Base-by-base conservation (phyloP, 495 filamentous ascomycete genomes). In the Penicillium subrubescens region DNA sequence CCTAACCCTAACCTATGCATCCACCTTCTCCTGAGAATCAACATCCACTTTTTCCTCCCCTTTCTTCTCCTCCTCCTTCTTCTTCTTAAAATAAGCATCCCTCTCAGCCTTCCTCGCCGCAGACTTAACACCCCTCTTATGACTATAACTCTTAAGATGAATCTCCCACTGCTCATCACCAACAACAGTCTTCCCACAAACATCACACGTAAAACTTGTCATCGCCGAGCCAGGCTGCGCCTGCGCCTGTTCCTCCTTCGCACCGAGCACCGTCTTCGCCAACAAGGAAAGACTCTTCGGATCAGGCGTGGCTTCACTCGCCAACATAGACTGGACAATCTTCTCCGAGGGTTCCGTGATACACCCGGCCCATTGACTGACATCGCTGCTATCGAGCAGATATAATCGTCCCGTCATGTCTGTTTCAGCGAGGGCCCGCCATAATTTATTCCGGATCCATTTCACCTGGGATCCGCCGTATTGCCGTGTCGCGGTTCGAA, bases 391-490 rank as follows among this genome's bases (percentile, higher is more conserved):
- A 73, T 97, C 90, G 0, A 97, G 76, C 8, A 97, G 73, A 71
- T 89, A 96, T 0, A 96, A 73, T 51, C 79, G 81, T 34, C 84
- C 68, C 21, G 81, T 81, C 34, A 81, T 78, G 10, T 77, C 75
- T 17, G 81, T 77, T 15, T 84, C 81, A 46, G 76, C 64, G 14
- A 97, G 80, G 1, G 89, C 85, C 37, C 82, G 81, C 44, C 94
- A 80, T 23, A 96, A 81, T 65, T 95, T 95, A 62, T 88, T 88
- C 34, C 90, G 86, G 54, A 98, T 93, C 93, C 93, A 99, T 63
- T 88, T 82, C 17, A 90, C 72, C 74, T 99, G 96, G 0, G 87
- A 85, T 59, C 86, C 89, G 14, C 94, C 91, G 70, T 98, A 99
- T 65, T 93, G 94, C 10, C 91, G 84, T 2, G 92, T 98, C 6